phyloP scores from a whole-genome alignment of 805 yeast genomes.

The Saturnispora besseyi region DNA sequence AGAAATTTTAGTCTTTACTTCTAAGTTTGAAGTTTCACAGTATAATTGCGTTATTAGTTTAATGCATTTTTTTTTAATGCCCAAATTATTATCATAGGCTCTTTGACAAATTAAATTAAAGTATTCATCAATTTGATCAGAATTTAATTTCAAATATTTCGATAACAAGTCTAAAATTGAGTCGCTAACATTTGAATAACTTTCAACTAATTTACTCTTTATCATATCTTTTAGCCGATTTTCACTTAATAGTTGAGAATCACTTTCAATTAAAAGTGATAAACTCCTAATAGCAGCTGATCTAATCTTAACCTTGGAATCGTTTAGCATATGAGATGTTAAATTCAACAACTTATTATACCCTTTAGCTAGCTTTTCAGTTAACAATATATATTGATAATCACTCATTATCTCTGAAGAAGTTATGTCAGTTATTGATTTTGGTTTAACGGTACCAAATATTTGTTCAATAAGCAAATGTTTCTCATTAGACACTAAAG shows the following conservation, averaged over 20 bases:
- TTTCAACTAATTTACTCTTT: constrained; percentile 42
- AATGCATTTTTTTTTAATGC: constrained; percentile 56
- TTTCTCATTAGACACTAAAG: neutral
- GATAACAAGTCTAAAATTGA: constrained; percentile 64
- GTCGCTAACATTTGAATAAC: constrained; percentile 66
- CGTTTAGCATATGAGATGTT: constrained; percentile 39
- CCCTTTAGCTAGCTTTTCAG: constrained; percentile 28
- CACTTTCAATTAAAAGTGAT: constrained; percentile 43
- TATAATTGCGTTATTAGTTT: constrained; percentile 44
- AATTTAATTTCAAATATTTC: constrained; percentile 35
- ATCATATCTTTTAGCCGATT: constrained; percentile 46
- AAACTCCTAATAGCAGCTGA: constrained; percentile 60
- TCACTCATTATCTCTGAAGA: constrained; percentile 1
- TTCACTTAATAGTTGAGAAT: constrained; percentile 41
- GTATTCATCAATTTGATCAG: constrained; percentile 39
- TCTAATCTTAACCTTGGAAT: constrained; percentile 43
- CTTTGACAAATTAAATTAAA: constrained; percentile 41
- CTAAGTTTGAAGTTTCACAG: constrained; percentile 23
- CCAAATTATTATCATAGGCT: constrained; percentile 49
- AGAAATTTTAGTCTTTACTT: constrained; percentile 34
- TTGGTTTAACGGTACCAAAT: neutral
- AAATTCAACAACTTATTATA: constrained; percentile 48
- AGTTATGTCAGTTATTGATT: neutral
- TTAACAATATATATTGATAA: constrained; percentile 22
- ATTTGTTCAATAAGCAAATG: neutral